Conservation (phyloP, 371 early-diverging fungal species). For the Gilbertella persicaria region DNA sequence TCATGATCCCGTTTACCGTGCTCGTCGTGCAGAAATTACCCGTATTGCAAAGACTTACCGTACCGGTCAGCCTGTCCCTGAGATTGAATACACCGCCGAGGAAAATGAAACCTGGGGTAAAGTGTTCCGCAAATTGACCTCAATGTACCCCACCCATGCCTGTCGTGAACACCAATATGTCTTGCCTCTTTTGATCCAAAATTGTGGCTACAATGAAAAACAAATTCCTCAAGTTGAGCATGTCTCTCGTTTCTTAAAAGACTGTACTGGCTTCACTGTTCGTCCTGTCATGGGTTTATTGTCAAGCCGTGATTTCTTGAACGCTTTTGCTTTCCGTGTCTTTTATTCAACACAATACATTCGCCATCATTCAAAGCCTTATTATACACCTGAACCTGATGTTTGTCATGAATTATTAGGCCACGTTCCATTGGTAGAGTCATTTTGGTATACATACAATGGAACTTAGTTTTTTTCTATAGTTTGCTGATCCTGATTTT, state of each 20-base stretch:
- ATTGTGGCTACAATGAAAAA: constrained; percentile 88
- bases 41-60: constrained; percentile 82
- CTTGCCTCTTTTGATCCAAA: constrained; percentile 87
- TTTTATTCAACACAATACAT: constrained; percentile 98
- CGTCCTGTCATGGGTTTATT: constrained; percentile 96
- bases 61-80: constrained; percentile 85
- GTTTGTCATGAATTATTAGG: constrained; percentile 87
- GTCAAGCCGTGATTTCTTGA: constrained; percentile 92
- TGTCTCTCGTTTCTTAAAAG: constrained; percentile 92
- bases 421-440: constrained; percentile 66
- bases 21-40: constrained; percentile 86
- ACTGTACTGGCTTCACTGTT: constrained; percentile 95
- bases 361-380: constrained; percentile 88
- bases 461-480: not conserved
- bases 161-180: constrained; percentile 92
- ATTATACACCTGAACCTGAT: constrained; percentile 96
- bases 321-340: constrained; percentile 96
- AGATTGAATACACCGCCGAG: constrained; percentile 77
- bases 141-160: constrained; percentile 85
- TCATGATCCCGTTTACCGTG: constrained; percentile 83
- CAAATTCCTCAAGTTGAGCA: constrained; percentile 91
- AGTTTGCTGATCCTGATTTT: constrained; percentile 95
- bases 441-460: not conserved
- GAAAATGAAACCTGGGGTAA: constrained; percentile 89
- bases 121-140: constrained; percentile 77